These are phyloP conservation scores for Hyaloscypha finlandica DNA, from an alignment of 495 filamentous ascomycete genomes.

Conservation along the genomic window DNA sequence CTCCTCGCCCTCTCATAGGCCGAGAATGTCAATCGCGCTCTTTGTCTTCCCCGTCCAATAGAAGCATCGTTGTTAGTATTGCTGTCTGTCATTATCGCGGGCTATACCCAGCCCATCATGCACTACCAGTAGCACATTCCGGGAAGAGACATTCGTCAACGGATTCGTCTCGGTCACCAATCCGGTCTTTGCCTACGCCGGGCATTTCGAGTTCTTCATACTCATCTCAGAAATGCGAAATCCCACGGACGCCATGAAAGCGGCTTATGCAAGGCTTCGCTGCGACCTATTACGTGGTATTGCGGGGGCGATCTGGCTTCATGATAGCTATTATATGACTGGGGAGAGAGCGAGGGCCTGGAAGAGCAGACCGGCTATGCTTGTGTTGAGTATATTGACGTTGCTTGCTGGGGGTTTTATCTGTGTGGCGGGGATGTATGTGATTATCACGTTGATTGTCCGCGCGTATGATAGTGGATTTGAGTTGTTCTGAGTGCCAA, in stretches of 20 bases:
- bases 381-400: background rate
- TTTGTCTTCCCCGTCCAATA: no score
- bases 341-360: background rate
- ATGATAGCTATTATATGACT: background rate
- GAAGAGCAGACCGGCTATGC: background rate
- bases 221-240: constrained; percentile 67
- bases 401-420: constrained; percentile 1
- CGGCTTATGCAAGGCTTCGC: constrained; percentile 58
- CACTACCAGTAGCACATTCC: constrained; percentile 31
- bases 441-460: constrained; percentile 1
- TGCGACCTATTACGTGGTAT: constrained; percentile 52
- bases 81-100: no score
- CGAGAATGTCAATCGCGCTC: no score
- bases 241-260: constrained; percentile 51
- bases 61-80: no score
- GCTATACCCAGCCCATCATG: no score
- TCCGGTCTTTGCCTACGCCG: constrained; percentile 64
- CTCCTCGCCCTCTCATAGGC: no score
- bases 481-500: background rate
- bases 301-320: constrained; percentile 1
- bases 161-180: constrained; percentile 61
- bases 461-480: background rate
- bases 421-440: constrained; percentile 4
- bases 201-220: constrained; percentile 69
- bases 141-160: constrained; percentile 33